Evolutionary conservation across 1,284 basidiomycete genomes (phyloP), one percentile per base, ranked within the genome.

Genomic region (Schizopora paradoxa): DNA sequence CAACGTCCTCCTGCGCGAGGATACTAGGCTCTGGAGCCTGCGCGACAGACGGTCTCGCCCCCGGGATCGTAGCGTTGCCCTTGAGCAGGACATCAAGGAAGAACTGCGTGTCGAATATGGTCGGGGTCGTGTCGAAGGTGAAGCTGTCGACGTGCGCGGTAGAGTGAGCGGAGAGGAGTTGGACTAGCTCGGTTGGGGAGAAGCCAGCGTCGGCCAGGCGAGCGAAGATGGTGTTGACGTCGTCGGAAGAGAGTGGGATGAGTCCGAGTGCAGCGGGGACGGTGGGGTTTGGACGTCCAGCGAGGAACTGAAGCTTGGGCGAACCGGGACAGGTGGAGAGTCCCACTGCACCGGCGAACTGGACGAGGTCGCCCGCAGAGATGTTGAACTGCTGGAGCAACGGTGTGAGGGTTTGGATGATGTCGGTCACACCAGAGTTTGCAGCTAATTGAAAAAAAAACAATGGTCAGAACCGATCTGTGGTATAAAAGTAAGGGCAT

Each of bases 301-400:
- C 36, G 48, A 70, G 58, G 59, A 68, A 68, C 22, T 62, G 43
- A 10, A 71, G 59, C 5, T 59, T 60, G 4, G 68, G 70, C 32
- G 69, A 66, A 29, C 68, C 70, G 10, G 67, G 62, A 52, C 70
- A 72, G 51, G 69, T 71, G 48, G 56, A 59, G 11, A 66, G 53
- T 27, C 66, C 69, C 31, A 69, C 60, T 14, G 68, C 66, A 36
- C 64, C 65, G 16, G 67, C 67, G 44, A 71, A 64, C 51, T 69
- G 65, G 33, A 72, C 66, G 43, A 40, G 25, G 41, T 63, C 59
- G 22, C 57, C 60, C 10, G 54, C 50, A 16, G 58, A 51, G 49
- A 54, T 58, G 47, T 33, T 51, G 41, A 31, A 48, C 32, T 53
- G 54, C 14, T 52, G 55, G 33, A 65, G 57, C 55, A 66, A 63